phyloP scores from a whole-genome alignment of 148 eudicot species.

The Talinum fruticosum region DNA sequence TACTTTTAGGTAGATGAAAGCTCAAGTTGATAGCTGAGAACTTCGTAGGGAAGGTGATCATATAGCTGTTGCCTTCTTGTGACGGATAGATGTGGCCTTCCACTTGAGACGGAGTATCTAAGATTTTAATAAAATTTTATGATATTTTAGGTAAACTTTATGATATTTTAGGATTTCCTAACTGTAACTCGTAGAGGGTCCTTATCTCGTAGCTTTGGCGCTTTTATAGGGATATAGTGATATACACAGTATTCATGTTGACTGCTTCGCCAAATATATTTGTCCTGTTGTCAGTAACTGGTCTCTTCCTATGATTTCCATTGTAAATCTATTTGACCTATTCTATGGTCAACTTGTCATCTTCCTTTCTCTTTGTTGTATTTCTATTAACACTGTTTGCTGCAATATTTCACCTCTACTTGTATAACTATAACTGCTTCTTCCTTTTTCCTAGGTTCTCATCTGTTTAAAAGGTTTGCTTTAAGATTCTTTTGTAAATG shows the following conservation, averaged over 20 bases:
- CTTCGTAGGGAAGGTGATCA: not conserved
- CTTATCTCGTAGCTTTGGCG: not conserved
- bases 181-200: not conserved
- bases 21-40: not conserved
- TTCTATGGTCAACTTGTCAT: not conserved
- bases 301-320: not conserved
- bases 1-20: not conserved
- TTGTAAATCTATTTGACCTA: not conserved
- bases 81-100: not conserved
- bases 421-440: not conserved
- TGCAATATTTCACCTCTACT: not conserved
- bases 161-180: too few relatives aligned
- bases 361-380: not conserved
- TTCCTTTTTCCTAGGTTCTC: not conserved
- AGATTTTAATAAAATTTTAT: not conserved
- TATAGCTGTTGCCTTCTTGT: not conserved
- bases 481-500: not conserved
- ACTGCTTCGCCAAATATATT: not conserved
- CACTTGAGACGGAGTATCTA: not conserved
- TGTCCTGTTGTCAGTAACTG: not conserved
- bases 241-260: too few relatives aligned
- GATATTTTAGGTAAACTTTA: not conserved
- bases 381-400: not conserved
- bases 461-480: not conserved
- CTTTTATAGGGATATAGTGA: not conserved